Evolutionary conservation across 768 basidiomycete genomes (phyloP).

Genomic region (Kwoniella sp.): DNA sequence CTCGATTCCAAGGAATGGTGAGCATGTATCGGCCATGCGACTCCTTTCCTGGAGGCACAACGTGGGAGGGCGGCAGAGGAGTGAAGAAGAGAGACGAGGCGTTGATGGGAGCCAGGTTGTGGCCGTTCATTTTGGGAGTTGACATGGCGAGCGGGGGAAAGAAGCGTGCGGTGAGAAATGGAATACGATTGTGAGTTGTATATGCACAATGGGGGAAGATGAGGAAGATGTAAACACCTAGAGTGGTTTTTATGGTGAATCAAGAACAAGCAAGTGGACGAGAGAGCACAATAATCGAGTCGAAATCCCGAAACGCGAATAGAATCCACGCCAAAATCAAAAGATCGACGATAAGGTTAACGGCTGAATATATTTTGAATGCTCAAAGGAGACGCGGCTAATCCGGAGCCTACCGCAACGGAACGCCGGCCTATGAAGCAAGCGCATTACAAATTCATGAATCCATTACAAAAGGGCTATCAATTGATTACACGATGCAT

Average conservation of each 20-base stretch:
- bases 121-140: conserved; percentile 1
- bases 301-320: not conserved
- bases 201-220: no score
- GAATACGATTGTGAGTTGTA: no score
- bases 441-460: no score
- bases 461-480: no score
- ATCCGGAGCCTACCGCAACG: no score
- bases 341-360: not conserved
- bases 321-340: not conserved
- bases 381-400: no score
- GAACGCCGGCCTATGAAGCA: no score
- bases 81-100: conserved; percentile 44
- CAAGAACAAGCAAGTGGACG: not conserved
- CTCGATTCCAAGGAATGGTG: conserved; percentile 69
- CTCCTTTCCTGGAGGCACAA: conserved; percentile 38
- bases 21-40: conserved; percentile 65
- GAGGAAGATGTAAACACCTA: no score
- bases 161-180: no score
- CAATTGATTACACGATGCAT: no score
- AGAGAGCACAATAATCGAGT: not conserved
- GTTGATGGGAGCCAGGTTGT: conserved; percentile 15
- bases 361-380: not conserved
- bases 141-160: not conserved
- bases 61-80: conserved; percentile 39
- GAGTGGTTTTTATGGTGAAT: no score